Evolutionary conservation across 2,329 filamentous ascomycete species (phyloP).

Genomic region (Pseudocercospora musae): DNA sequence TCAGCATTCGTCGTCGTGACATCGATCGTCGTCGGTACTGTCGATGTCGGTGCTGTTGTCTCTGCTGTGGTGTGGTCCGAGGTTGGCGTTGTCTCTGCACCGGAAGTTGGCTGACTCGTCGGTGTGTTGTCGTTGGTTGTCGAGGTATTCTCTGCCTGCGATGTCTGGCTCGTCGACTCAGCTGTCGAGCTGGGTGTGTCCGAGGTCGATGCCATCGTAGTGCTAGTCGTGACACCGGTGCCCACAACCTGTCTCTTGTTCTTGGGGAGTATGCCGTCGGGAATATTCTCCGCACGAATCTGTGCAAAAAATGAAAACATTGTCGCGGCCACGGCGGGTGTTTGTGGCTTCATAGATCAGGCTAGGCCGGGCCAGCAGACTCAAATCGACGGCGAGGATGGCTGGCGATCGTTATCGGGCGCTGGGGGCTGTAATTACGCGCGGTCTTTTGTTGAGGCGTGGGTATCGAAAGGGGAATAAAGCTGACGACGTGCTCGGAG

Average conservation of each 20-base stretch:
- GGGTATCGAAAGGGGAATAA: neutral
- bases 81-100: slow-evolving; percentile 13
- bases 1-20: slow-evolving; percentile 33
- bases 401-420: neutral
- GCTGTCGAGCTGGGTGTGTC: slow-evolving; percentile 11
- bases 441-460: neutral
- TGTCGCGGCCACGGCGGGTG: slow-evolving; percentile 10
- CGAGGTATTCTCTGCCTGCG: slow-evolving; percentile 10
- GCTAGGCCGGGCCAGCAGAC: neutral
- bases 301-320: slow-evolving; percentile 32
- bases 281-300: slow-evolving; percentile 31
- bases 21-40: slow-evolving; percentile 24
- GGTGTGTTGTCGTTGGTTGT: slow-evolving; percentile 6
- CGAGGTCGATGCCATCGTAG: slow-evolving; percentile 10
- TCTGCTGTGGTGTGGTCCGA: slow-evolving; percentile 2
- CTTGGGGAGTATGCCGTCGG: slow-evolving; percentile 34
- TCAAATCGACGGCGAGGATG: neutral
- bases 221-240: slow-evolving; percentile 28
- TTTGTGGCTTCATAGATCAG: slow-evolving; percentile 12
- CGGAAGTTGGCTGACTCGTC: slow-evolving; percentile 8
- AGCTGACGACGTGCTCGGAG: neutral
- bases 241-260: slow-evolving; percentile 34
- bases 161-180: slow-evolving; percentile 14
- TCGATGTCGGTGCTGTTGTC: slow-evolving; percentile 18
- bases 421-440: neutral